phyloP scores from a whole-genome alignment of 345 rosid genomes.

The Aquilaria sinensis region DNA sequence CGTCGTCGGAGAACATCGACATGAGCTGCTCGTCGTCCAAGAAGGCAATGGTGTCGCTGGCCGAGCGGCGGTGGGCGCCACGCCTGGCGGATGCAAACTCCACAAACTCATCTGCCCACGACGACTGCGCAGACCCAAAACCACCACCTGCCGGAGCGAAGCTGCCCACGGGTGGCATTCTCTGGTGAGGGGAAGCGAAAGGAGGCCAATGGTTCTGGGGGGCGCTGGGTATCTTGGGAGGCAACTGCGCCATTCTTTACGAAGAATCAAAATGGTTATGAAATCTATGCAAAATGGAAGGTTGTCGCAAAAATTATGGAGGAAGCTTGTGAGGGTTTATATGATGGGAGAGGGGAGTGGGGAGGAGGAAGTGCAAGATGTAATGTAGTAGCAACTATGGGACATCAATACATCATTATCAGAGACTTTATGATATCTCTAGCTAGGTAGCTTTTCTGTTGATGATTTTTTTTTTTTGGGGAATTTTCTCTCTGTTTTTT shows the following conservation, averaged over 20 bases:
- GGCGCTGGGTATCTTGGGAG: slow-evolving; percentile 53
- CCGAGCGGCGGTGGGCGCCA: slow-evolving; percentile 72
- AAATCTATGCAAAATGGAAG: no score
- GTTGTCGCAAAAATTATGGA: no score
- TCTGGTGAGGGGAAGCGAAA: slow-evolving; percentile 33
- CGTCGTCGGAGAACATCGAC: slow-evolving; percentile 66
- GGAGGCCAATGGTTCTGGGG: slow-evolving; percentile 44
- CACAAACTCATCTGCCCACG: slow-evolving; percentile 80
- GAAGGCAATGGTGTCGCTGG: slow-evolving; percentile 76
- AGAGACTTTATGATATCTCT: no score
- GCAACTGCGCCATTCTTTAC: slow-evolving; percentile 47
- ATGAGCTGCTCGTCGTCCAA: slow-evolving; percentile 63
- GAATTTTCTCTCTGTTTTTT: no score
- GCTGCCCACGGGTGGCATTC: slow-evolving; percentile 26
- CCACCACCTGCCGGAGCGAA: not conserved
- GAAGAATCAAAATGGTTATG: not conserved
- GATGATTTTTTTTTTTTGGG: no score
- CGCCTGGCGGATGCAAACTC: slow-evolving; percentile 74
- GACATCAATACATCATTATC: no score
- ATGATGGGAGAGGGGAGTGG: no score
- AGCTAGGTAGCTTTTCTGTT: no score
- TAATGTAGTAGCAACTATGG: no score
- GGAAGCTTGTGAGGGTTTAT: no score
- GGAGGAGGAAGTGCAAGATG: no score
- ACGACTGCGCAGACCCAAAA: slow-evolving; percentile 27